Conservation (phyloP, 345 rosid genomes). For the Eucalyptus erythrocorys region DNA sequence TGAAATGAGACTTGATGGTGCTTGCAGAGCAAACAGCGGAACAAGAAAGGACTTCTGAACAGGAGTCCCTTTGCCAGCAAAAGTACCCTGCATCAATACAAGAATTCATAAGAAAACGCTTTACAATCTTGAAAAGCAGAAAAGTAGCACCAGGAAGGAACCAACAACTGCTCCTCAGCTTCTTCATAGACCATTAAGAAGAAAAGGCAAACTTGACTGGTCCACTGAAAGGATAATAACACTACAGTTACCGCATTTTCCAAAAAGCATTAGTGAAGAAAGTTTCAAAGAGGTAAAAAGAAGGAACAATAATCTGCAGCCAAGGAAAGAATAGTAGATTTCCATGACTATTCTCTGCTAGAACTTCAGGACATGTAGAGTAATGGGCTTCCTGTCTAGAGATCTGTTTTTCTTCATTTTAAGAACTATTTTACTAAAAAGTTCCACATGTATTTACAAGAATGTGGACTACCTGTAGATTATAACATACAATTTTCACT, state of each 20-base stretch:
- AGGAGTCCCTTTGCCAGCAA: constrained; percentile 61
- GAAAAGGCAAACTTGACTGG: not conserved
- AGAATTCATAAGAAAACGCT: not conserved
- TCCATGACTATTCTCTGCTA: no score
- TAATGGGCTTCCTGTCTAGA: not conserved
- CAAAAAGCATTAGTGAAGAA: not conserved
- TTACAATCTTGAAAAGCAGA: not conserved
- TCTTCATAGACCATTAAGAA: not conserved
- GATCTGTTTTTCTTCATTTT: not conserved
- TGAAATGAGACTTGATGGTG: constrained; percentile 51
- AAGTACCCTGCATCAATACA: constrained; percentile 27
- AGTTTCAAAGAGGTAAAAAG: not conserved
- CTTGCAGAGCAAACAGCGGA: constrained; percentile 68
- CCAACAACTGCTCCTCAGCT: not conserved
- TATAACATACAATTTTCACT: not conserved
- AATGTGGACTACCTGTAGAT: not conserved
- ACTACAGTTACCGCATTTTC: not conserved
- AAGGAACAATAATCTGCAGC: not conserved
- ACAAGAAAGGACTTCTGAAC: constrained; percentile 68
- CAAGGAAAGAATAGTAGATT: not conserved
- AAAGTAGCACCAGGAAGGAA: not conserved
- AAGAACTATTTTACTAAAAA: not conserved
- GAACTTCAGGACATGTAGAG: not conserved
- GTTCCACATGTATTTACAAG: not conserved
- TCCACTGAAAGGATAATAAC: not conserved